Percentiles rank a stretch among this genome's conserved stretches.
These are phyloP conservation scores for Umbilicaria muhlenbergii DNA, from an alignment of 495 filamentous ascomycete species.

Conservation along the genomic window DNA sequence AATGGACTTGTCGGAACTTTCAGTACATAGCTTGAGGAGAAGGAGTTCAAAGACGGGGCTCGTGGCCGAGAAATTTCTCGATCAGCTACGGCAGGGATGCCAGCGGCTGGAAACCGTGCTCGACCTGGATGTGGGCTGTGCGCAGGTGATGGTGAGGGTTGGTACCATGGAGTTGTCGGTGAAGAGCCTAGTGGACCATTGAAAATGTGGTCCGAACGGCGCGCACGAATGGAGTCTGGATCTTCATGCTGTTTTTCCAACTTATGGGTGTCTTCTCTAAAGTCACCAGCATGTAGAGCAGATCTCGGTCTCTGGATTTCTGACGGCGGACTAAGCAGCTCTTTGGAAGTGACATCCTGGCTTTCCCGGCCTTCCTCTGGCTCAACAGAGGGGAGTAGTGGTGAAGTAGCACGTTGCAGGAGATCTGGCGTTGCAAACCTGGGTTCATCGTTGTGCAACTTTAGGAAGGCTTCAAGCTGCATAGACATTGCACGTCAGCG, in stretches of 20 bases:
- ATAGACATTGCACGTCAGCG: no score
- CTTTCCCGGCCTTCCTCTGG: no score
- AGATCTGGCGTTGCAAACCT: no score
- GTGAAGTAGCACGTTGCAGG: no score
- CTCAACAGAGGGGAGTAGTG: no score
- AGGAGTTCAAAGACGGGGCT: slow-evolving; percentile 56
- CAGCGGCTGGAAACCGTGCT: no score
- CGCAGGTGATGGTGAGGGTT: slow-evolving; percentile 14
- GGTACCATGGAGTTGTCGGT: slow-evolving; percentile 35
- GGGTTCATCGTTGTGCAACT: no score
- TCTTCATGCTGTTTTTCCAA: not conserved
- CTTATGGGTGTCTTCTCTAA: slow-evolving; percentile 40
- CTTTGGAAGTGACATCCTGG: not conserved
- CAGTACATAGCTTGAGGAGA: slow-evolving; percentile 69
- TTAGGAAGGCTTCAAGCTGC: no score
- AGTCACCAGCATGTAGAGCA: slow-evolving; percentile 80
- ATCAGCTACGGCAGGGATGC: slow-evolving; percentile 1
- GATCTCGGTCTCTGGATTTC: slow-evolving; percentile 74
- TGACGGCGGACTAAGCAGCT: slow-evolving; percentile 23
- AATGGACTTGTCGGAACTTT: slow-evolving; percentile 86
- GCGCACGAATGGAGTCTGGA: not conserved
- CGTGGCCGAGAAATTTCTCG: slow-evolving; percentile 18
- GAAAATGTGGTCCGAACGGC: not conserved
- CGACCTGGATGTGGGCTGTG: not conserved
- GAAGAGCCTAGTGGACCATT: slow-evolving; percentile 21